These are phyloP conservation scores for Endocladia muricata DNA, from an alignment of 31 red algal genomes.

Conservation along the genomic window DNA sequence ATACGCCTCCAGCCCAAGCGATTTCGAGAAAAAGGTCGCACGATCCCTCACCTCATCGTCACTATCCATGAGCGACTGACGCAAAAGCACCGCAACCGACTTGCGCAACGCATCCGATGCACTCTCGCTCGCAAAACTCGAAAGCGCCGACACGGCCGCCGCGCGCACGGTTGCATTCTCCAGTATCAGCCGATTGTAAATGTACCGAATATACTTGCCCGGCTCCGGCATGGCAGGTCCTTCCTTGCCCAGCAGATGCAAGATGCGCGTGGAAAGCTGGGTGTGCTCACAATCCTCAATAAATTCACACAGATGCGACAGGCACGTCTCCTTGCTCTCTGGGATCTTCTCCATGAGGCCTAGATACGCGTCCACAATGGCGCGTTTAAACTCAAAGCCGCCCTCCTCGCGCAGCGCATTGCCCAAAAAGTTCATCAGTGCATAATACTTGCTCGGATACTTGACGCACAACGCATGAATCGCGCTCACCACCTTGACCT, in stretches of 20 bases:
- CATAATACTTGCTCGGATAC: slow-evolving; percentile 94
- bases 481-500: slow-evolving; percentile 86
- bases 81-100: slow-evolving; percentile 79
- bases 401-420: slow-evolving; percentile 94
- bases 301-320: slow-evolving; percentile 92
- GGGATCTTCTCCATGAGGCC: slow-evolving; percentile 82
- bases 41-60: slow-evolving; percentile 98
- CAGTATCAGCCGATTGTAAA: slow-evolving; percentile 97
- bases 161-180: slow-evolving; percentile 91
- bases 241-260: slow-evolving; percentile 88
- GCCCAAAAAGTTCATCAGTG: slow-evolving; percentile 90
- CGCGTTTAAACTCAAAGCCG: slow-evolving; percentile 87
- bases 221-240: slow-evolving; percentile 83
- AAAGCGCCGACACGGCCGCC: slow-evolving; percentile 91
- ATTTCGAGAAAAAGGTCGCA: slow-evolving; percentile 74
- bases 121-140: slow-evolving; percentile 66
- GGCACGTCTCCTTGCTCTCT: slow-evolving; percentile 78
- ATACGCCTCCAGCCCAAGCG: slow-evolving; percentile 64
- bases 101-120: slow-evolving; percentile 62
- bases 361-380: slow-evolving; percentile 83
- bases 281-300: slow-evolving; percentile 98
- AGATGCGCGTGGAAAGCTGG: slow-evolving; percentile 78
- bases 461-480: slow-evolving; percentile 87
- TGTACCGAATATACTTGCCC: slow-evolving; percentile 92
- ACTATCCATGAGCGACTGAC: slow-evolving; percentile 85